Conservation (phyloP, 768 basidiomycete genomes). For the Agaricus blazei region DNA sequence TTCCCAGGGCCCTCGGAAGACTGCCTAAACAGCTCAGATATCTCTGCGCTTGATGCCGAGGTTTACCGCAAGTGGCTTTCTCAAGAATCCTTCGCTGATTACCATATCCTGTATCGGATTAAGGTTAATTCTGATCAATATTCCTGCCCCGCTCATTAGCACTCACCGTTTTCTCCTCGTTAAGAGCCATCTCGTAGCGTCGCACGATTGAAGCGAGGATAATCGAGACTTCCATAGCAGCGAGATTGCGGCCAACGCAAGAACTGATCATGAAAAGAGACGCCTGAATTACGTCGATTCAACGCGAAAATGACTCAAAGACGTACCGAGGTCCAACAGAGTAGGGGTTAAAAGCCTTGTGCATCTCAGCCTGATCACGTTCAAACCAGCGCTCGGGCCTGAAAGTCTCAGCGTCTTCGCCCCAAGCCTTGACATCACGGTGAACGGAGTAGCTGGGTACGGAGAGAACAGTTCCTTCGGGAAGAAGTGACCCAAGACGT, state of each 20-base stretch:
- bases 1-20: neutral
- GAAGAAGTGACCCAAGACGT: conserved; percentile 52
- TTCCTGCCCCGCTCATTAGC: neutral
- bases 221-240: conserved; percentile 71
- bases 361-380: conserved; percentile 50
- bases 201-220: conserved; percentile 76
- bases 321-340: conserved; percentile 72
- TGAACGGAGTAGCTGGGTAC: conserved; percentile 85
- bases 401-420: conserved; percentile 67
- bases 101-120: conserved; percentile 39
- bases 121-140: neutral
- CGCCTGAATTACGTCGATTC: conserved; percentile 2
- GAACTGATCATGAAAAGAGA: conserved; percentile 35
- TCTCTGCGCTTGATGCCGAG: conserved; percentile 71
- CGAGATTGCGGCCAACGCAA: conserved; percentile 83
- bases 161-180: conserved; percentile 51
- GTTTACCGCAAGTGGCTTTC: conserved; percentile 73
- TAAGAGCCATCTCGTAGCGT: conserved; percentile 71
- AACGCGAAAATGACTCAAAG: neutral
- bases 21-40: conserved; percentile 31
- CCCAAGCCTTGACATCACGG: conserved; percentile 69
- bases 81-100: conserved; percentile 80
- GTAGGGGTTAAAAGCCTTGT: conserved; percentile 81
- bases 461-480: conserved; percentile 69
- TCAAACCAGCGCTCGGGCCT: conserved; percentile 88